phyloP scores from a whole-genome alignment of 805 yeast species.

The Clavispora carvajalis region DNA sequence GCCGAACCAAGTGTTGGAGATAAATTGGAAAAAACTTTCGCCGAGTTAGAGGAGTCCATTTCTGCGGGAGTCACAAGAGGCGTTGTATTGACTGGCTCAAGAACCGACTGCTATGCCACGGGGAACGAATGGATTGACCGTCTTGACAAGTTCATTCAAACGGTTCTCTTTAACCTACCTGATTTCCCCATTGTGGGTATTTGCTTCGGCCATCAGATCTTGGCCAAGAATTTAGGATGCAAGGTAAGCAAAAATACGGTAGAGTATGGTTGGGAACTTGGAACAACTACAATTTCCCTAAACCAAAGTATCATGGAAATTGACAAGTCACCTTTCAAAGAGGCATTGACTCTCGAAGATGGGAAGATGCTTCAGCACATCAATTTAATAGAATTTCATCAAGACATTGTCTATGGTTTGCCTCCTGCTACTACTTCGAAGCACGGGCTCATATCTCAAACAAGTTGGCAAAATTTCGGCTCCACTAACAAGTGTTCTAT shows the following conservation, averaged over 20 bases:
- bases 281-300: conserved; percentile 46
- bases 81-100: conserved; percentile 51
- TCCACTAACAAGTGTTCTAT: conserved; percentile 47
- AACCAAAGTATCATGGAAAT: conserved; percentile 35
- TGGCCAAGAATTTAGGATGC: conserved; percentile 62
- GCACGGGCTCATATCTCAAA: conserved; percentile 11
- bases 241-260: conserved; percentile 46
- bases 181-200: conserved; percentile 58
- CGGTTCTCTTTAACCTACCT: conserved; percentile 11
- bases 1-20: neutral
- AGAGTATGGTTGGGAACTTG: conserved; percentile 68
- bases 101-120: conserved; percentile 40
- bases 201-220: conserved; percentile 85
- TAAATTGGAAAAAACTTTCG: conserved; percentile 12
- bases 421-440: conserved; percentile 30
- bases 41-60: conserved; percentile 20
- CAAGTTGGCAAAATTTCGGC: conserved; percentile 42
- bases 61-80: conserved; percentile 28
- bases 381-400: conserved; percentile 34
- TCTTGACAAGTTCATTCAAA: conserved; percentile 31
- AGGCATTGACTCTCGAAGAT: conserved; percentile 32
- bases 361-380: conserved; percentile 51
- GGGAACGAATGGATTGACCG: conserved; percentile 38
- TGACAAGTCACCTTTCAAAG: conserved; percentile 18
- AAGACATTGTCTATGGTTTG: conserved; percentile 34